A percentile compares a stretch with the other conserved stretches of the same genome.
Evolutionary conservation across 2,329 filamentous ascomycete genomes (phyloP).

Genomic region (Pseudocercospora cruenta): DNA sequence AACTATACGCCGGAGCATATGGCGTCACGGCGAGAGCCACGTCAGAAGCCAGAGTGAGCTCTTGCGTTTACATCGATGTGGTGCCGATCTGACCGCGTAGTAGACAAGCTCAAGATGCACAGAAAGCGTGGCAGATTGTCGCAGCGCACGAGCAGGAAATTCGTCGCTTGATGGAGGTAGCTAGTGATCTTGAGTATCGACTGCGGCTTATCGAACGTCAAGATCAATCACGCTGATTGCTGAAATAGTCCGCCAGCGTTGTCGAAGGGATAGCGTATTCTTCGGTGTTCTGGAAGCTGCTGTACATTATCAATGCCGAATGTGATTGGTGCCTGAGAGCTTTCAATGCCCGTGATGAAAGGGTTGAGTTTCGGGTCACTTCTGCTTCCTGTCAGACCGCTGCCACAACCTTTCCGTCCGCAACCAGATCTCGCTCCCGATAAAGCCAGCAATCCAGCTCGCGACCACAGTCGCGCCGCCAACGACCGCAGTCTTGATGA

Average conservation of each 20-base stretch:
- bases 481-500: constrained; percentile 1
- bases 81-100: not conserved
- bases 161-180: not conserved
- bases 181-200: not conserved
- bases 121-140: not conserved
- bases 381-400: not conserved
- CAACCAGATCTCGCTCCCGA: not conserved
- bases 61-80: not conserved
- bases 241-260: not conserved
- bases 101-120: not conserved
- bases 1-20: not conserved
- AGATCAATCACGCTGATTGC: not conserved
- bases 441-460: constrained; percentile 7
- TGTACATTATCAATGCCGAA: not conserved
- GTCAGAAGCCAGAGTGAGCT: not conserved
- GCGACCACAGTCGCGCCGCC: constrained; percentile 1
- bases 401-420: not conserved
- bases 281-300: not conserved
- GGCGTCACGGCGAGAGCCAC: not conserved
- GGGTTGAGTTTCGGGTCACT: not conserved
- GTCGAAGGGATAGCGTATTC: not conserved
- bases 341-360: not conserved
- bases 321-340: not conserved
- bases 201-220: not conserved
- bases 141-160: not conserved